Base-by-base conservation (phyloP, 1,139 yeast species). In the Pichia kudriavzevii region DNA sequence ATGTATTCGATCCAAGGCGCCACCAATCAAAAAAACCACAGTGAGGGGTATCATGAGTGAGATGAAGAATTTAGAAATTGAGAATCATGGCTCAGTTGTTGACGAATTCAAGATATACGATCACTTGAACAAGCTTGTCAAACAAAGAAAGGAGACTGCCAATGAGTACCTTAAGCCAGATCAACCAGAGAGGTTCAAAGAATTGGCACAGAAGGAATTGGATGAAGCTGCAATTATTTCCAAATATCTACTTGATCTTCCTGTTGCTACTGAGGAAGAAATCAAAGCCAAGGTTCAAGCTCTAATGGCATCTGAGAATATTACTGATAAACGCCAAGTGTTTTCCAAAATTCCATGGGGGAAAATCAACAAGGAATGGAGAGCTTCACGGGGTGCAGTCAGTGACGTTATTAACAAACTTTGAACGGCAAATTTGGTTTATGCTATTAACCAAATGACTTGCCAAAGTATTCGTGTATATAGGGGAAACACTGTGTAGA, bases 61-160 rank as follows among this genome's bases (percentile, higher is more conserved):
- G 13, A 67, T 76, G 42, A 77, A 78, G 56, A 77, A 78, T 55
- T 63, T 69, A 34, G 80, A 75, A 47, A 71, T 77, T 35, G 75
- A 70, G 28, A 59, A 59, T 14, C 48, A 48, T 11, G 70, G 61
- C 5, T 56, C 66, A 6, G 58, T 64, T 16, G 57, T 63, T 24
- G 67, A 69, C 34, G 80, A 75, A 46, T 67, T 67, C 35, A 55
- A 61, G 13, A 55, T 77, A 24, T 66, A 61, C 40, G 74, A 72
- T 35, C 51, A 72, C 11, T 60, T 72, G 37, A 50, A 60, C 16
- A 72, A 74, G 38, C 60, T 74, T 59, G 61, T 71, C 36, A 63
- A 67, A 28, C 78, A 76, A 46, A 65, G 84, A 44, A 53, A 52
- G 30, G 72, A 72, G 38, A 69, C 81, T 2, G 72, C 73, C 28